phyloP scores from a whole-genome alignment of 106 monocot genomes.

The Dendrobium chrysotoxum region DNA sequence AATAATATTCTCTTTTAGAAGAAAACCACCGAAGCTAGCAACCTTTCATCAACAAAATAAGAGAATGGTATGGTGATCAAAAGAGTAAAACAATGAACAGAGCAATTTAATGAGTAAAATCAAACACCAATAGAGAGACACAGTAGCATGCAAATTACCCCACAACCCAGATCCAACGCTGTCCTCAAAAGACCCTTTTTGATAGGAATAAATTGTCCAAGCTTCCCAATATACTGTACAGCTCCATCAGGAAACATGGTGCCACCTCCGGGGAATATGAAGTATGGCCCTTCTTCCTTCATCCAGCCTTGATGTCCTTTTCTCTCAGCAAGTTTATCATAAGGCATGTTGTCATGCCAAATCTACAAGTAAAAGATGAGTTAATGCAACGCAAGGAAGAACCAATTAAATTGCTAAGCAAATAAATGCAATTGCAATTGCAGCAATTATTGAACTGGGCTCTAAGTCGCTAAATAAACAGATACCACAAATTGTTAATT shows the following conservation, averaged over 20 bases:
- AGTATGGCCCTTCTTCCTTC: conserved; percentile 79
- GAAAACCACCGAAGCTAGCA: conserved; percentile 93
- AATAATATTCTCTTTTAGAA: conserved; percentile 70
- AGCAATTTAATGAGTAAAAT: neutral
- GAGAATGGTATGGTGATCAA: neutral
- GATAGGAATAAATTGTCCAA: conserved; percentile 68
- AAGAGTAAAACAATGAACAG: neutral
- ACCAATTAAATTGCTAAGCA: neutral
- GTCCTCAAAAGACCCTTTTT: conserved; percentile 67
- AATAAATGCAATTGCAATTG: neutral
- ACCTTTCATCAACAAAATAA: conserved; percentile 49
- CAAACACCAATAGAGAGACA: neutral
- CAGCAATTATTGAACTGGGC: neutral
- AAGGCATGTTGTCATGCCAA: conserved; percentile 97
- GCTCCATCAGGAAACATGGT: conserved; percentile 99
- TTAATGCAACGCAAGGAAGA: neutral
- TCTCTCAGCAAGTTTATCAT: conserved; percentile 87
- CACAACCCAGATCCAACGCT: conserved; percentile 96
- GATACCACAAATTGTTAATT: neutral
- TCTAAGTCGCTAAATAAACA: neutral
- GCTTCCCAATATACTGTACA: conserved; percentile 75
- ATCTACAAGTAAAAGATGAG: conserved; percentile 24
- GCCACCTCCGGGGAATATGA: conserved; percentile 91
- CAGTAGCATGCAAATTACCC: conserved; percentile 38
- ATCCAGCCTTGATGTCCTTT: conserved; percentile 99